These are phyloP conservation scores for Echites panduratus DNA, from an alignment of 257 asterid genomes.

Conservation along the genomic window DNA sequence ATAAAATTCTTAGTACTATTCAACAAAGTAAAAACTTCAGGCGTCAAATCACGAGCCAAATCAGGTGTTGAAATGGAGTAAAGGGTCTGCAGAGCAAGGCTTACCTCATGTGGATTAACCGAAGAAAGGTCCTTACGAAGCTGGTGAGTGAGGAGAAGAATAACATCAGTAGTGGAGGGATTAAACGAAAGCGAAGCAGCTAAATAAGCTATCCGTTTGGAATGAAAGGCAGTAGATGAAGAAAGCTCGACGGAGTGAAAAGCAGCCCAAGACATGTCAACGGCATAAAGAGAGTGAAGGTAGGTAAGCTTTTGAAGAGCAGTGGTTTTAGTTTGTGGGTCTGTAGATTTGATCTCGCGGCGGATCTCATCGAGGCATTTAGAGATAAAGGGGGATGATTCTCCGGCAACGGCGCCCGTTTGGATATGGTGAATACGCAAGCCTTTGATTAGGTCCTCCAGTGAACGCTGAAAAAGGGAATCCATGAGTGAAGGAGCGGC, in stretches of 20 bases:
- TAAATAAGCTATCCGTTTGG: constrained; percentile 67
- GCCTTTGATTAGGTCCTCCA: constrained; percentile 75
- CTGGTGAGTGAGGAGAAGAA: constrained; percentile 90
- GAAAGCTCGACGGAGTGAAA: constrained; percentile 85
- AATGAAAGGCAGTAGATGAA: constrained; percentile 50
- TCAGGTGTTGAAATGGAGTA: constrained; percentile 63
- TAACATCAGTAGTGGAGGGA: constrained; percentile 70
- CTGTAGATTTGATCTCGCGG: constrained; percentile 83
- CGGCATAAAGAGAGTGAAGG: constrained; percentile 72
- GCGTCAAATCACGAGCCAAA: constrained; percentile 80
- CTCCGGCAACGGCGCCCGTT: constrained; percentile 23
- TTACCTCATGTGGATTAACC: constrained; percentile 54
- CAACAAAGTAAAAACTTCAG: constrained; percentile 63
- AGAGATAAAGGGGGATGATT: constrained; percentile 43
- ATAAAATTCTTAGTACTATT: constrained; percentile 43
- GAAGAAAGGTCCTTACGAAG: constrained; percentile 84
- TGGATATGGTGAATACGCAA: constrained; percentile 46
- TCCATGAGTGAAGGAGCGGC: constrained; percentile 75
- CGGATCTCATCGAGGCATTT: constrained; percentile 77
- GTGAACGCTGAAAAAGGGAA: constrained; percentile 74
- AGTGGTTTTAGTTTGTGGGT: constrained; percentile 57
- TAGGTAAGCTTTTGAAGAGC: constrained; percentile 80
- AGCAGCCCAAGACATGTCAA: constrained; percentile 80
- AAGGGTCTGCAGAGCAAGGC: constrained; percentile 68
- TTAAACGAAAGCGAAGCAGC: constrained; percentile 72